Base-by-base conservation (phyloP, 1,139 yeast species). In the Taiozyma sp. region DNA sequence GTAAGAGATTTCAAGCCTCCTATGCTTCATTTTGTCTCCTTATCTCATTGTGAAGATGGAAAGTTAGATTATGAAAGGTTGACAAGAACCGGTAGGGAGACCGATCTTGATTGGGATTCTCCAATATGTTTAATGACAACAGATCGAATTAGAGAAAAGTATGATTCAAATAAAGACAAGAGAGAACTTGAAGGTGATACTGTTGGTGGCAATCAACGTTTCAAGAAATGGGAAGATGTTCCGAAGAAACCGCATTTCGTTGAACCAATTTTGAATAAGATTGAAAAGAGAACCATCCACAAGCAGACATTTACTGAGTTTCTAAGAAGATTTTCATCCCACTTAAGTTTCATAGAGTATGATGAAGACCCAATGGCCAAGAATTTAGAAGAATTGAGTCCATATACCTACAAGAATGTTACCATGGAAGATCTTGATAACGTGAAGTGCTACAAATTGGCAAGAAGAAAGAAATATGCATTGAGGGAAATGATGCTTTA, bases 391-490 rank as follows among this genome's bases (percentile, higher is more conserved):
- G 56, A 54, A 6, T 41, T 60, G 32, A 39, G 45, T 1, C 50
- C 54, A 1, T 19, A 54, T 1, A 37, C 55, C 5, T 53, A 56
- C 16, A 51, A 57, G 11, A 52, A 57, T 21, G 37, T 52, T 11
- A 59, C 60, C 11, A 37, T 37, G 0, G 43, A 45, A 0, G 62
- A 65, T 48, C 30, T 63, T 1, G 58, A 68, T 16, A 69, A 71
- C 48, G 61, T 77, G 37, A 70, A 67, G 16, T 83, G 89, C 56
- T 84, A 75, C 60, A 81, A 84, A 54, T 67, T 84, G 55, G 88
- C 89, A 1, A 70, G 93, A 53, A 68, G 84, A 34, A 78, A 79
- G 60, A 77, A 80, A 59, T 85, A 81, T 59, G 81, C 83, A 1
- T 64, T 65, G 35, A 68, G 85, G 46, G 65, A 74, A 26, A 56